A percentile compares a stretch with the other conserved stretches of the same genome.
Evolutionary conservation across 805 yeast genomes (phyloP).

Genomic region (Cyberlindnera veronae): DNA sequence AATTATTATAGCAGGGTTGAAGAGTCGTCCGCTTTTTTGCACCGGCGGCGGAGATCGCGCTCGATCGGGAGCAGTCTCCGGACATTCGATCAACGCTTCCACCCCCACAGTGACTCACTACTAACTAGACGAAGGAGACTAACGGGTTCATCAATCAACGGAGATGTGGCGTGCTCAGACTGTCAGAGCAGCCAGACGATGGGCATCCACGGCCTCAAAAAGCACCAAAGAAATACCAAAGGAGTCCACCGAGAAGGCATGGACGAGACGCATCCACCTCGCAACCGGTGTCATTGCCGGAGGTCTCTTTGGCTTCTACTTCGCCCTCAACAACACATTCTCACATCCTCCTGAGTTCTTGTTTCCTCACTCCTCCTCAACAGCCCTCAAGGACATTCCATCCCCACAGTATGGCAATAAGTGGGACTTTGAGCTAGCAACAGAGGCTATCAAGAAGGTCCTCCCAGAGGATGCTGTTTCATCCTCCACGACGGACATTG

Average conservation of each 20-base stretch:
- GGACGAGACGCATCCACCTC: conserved; percentile 6
- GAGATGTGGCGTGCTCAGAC: too few species aligned
- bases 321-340: conserved; percentile 25
- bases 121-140: neutral
- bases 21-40: too few species aligned
- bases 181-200: conserved; percentile 1
- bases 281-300: conserved; percentile 21
- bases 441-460: conserved; percentile 26
- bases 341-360: conserved; percentile 26
- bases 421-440: conserved; percentile 27
- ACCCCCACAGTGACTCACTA: neutral
- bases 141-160: too few species aligned
- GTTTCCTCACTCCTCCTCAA: conserved; percentile 29
- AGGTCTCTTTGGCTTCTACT: conserved; percentile 22
- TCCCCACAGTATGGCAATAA: conserved; percentile 27
- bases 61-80: neutral
- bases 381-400: conserved; percentile 21
- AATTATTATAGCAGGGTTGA: too few species aligned
- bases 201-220: conserved; percentile 4
- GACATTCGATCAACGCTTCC: neutral
- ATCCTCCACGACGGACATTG: conserved; percentile 30
- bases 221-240: neutral
- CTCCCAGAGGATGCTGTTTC: conserved; percentile 35
- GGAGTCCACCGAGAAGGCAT: neutral
- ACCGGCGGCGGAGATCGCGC: conserved; percentile 5